These are phyloP conservation scores for Daldinia sp. DNA, from an alignment of 2,329 filamentous ascomycete species.

Conservation along the genomic window DNA sequence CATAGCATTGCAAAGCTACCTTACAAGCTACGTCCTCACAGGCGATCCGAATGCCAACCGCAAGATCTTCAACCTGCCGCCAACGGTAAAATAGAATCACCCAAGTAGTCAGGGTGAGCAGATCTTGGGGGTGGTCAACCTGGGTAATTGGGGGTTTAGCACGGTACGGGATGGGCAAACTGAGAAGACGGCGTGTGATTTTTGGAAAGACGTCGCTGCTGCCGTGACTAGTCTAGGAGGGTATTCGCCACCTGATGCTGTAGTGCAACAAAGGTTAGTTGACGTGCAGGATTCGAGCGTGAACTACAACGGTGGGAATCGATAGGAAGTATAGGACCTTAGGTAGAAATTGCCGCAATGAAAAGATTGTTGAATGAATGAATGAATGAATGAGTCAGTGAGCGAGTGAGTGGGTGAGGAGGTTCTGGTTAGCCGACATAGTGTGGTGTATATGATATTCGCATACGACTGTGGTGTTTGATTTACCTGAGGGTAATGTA, in stretches of 20 bases:
- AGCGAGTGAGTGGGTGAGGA: neutral
- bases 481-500: slow-evolving; percentile 2
- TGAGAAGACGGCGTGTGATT: slow-evolving; percentile 5
- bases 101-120: slow-evolving; percentile 16
- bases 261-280: neutral
- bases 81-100: slow-evolving; percentile 17
- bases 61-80: slow-evolving; percentile 22
- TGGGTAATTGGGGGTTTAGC: slow-evolving; percentile 17
- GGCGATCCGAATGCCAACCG: slow-evolving; percentile 23
- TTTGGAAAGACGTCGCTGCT: neutral
- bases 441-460: neutral
- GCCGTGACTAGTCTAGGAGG: neutral
- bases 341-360: no score
- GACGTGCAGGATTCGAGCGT: neutral
- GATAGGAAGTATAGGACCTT: neutral
- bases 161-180: neutral
- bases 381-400: neutral
- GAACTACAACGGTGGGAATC: neutral
- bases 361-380: neutral
- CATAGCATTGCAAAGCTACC: slow-evolving; percentile 23
- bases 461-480: slow-evolving; percentile 5
- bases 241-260: neutral
- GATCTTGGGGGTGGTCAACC: slow-evolving; percentile 14
- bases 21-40: slow-evolving; percentile 20
- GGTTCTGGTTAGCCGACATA: no score